phyloP scores from a whole-genome alignment of 148 eudicot genomes.

The Chenopodium suecicum region DNA sequence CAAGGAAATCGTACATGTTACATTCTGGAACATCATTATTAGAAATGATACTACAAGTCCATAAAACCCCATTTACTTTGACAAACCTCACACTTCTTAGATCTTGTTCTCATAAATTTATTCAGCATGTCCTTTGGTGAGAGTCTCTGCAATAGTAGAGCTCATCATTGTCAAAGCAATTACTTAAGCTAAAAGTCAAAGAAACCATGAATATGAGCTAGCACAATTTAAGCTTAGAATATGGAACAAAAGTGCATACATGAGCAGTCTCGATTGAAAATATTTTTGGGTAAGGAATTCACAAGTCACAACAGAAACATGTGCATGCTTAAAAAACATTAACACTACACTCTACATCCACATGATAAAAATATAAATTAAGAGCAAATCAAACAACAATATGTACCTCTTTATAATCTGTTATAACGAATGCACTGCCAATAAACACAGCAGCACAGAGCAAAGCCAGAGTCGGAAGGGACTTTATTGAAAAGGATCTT shows the following conservation, averaged over 20 bases:
- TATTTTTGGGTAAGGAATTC: not conserved
- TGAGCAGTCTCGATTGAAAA: not conserved
- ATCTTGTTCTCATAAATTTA: conserved; percentile 24
- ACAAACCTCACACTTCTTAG: conserved; percentile 52
- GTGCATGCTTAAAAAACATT: not conserved
- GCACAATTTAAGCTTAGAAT: not conserved
- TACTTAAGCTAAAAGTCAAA: not conserved
- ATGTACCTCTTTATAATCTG: conserved; percentile 48
- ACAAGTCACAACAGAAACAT: not conserved
- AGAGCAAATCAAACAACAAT: not conserved
- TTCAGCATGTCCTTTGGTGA: conserved; percentile 28
- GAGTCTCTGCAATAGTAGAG: conserved; percentile 35
- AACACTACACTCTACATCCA: not conserved
- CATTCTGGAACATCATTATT: not conserved
- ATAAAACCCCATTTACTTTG: not conserved
- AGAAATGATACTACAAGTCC: not conserved
- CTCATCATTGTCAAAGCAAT: not conserved
- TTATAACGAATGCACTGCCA: conserved; percentile 38
- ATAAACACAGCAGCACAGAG: conserved; percentile 47
- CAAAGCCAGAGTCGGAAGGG: conserved; percentile 37
- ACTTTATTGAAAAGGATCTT: conserved; percentile 31
- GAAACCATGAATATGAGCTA: not conserved
- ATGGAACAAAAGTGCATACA: not conserved
- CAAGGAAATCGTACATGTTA: conserved; percentile 9
- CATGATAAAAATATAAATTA: not conserved